phyloP scores from a whole-genome alignment of 176 grass and related monocot species.

The Puccinellia tenuiflora region DNA sequence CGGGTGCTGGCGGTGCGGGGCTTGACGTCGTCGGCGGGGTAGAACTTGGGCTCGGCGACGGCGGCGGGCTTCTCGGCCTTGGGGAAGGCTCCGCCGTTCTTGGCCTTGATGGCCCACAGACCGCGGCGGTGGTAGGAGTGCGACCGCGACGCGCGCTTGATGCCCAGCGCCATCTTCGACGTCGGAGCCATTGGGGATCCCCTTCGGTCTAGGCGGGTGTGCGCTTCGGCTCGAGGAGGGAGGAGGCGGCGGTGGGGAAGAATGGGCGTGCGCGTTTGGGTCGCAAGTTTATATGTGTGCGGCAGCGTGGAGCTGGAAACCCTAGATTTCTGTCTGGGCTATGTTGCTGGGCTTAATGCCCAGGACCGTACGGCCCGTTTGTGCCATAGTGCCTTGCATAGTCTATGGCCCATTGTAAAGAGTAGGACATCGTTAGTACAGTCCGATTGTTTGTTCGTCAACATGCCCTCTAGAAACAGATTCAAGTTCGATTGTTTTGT shows the following conservation, averaged over 20 bases:
- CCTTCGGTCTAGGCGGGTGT: background rate
- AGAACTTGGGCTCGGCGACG: conserved; percentile 63
- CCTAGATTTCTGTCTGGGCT: conserved; percentile 36
- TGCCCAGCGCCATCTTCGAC: conserved; percentile 53
- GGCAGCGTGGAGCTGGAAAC: conserved; percentile 26
- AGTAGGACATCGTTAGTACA: background rate
- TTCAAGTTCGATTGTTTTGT: background rate
- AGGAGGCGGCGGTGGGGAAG: background rate
- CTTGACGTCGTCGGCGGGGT: conserved; percentile 95
- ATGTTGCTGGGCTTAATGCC: background rate
- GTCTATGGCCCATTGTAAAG: background rate
- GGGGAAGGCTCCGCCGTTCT: conserved; percentile 84
- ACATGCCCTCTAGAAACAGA: background rate
- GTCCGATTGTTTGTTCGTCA: background rate
- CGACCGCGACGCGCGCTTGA: conserved; percentile 76
- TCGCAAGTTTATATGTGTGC: conserved; percentile 22
- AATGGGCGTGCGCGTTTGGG: conserved; percentile 7
- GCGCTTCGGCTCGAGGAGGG: background rate
- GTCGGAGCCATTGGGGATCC: conserved; percentile 31
- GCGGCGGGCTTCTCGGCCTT: conserved; percentile 45
- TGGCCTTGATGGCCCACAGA: conserved; percentile 96
- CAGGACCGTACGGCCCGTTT: background rate
- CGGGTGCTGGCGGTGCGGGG: conserved; percentile 47
- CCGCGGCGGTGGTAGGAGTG: conserved; percentile 86
- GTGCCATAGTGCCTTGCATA: background rate